Base-by-base conservation (phyloP, 495 filamentous ascomycete genomes). In the Amniculicola lignicola region DNA sequence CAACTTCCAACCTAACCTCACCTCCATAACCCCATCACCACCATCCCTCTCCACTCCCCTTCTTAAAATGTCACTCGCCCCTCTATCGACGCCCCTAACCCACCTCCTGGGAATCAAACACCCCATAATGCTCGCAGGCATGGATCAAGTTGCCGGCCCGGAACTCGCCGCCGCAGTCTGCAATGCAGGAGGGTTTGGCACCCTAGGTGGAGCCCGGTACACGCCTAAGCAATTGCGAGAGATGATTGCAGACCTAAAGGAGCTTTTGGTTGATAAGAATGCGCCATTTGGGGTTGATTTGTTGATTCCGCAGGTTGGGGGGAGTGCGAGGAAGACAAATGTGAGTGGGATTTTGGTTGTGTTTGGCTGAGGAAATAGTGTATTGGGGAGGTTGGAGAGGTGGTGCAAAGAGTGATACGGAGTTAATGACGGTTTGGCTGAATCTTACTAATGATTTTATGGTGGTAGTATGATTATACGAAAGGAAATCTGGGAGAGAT, bases 241-340 rank as follows among this genome's bases (percentile, higher is more conserved):
- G 24, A 53, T 62, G 59, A 63, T 66, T 37, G 47, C 55, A 27
- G 63, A 66, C 37, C 33, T 54, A 16, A 66, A 63, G 44, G 46
- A 18, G 6, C 5, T 41, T 2, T 24, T 63, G 38, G 49, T 46
- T 18, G 55, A 59, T 27, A 50, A 52, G 52, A 58, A 57, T 28
- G 23, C 54, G 37, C 59, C 54, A 0, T 66, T 66, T 59, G 63
- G 63, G 4, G 59, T 62, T 2, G 63, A 66, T 37, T 40, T 66
- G 24, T 43, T 66, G 28, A 29, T 66, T 11, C 59, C 63, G 33
- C 33, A 51, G 48, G 63, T 66, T 24, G 63, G 63, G 16, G 63
- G 54, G 12, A 40, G 27, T 11, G 63, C 59, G 23, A 36, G 63
- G 35, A 63, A 63, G 50, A 63, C 63, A 16, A 66, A 66, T 46